Percentiles rank a stretch among this genome's conserved stretches.
phyloP scores from a whole-genome alignment of 176 grass and related monocot genomes.

The Thalia dealbata region DNA sequence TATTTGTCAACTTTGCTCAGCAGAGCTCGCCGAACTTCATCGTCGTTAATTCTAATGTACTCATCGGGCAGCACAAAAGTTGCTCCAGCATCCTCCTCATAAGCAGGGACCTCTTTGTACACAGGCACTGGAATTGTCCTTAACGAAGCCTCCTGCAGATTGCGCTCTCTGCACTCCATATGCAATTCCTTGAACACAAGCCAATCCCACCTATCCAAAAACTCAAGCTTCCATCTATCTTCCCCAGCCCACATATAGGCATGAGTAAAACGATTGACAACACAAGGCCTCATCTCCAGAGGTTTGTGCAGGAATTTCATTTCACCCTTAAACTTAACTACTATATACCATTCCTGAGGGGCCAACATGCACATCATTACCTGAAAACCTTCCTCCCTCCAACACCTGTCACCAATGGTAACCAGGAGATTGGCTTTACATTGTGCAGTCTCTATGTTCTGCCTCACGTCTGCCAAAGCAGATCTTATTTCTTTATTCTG shows the following conservation, averaged over 20 bases:
- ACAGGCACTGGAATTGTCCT: conserved; percentile 62
- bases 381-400: conserved; percentile 70
- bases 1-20: conserved; percentile 31
- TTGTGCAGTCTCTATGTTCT: conserved; percentile 56
- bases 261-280: conserved; percentile 75
- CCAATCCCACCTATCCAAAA: conserved; percentile 77
- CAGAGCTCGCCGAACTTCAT: conserved; percentile 64
- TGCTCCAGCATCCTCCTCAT: conserved; percentile 22
- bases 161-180: conserved; percentile 52
- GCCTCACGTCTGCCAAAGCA: conserved; percentile 58
- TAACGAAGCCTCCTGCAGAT: conserved; percentile 26
- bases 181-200: conserved; percentile 87
- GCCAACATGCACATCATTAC: conserved; percentile 48
- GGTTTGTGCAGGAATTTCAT: conserved; percentile 44
- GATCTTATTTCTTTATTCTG: conserved; percentile 30
- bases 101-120: conserved; percentile 39
- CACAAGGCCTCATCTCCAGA: conserved; percentile 51
- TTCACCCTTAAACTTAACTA: conserved; percentile 52
- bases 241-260: conserved; percentile 76
- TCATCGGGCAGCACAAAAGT: conserved; percentile 51
- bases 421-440: conserved; percentile 65
- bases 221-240: conserved; percentile 78
- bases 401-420: conserved; percentile 55
- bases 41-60: conserved; percentile 48
- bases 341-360: conserved; percentile 69